Conservation (phyloP, 768 basidiomycete species). For the Neoboletus magnificus region DNA sequence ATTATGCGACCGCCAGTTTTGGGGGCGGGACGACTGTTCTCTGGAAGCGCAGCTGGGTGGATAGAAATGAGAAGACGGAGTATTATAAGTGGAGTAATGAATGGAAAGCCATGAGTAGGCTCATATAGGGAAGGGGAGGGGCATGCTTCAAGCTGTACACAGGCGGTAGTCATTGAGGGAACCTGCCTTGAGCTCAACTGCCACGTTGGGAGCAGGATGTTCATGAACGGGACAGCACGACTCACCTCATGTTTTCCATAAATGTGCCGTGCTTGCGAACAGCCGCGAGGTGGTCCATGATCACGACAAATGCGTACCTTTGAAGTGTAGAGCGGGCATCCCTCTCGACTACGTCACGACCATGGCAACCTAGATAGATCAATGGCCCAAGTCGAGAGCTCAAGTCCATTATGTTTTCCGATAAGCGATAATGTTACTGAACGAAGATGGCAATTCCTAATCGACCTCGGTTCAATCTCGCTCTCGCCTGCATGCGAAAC, state of each 20-base stretch:
- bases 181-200: constrained; percentile 34
- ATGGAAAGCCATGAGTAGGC: constrained; percentile 19
- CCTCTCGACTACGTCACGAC: constrained; percentile 25
- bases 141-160: constrained; percentile 32
- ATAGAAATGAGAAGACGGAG: constrained; percentile 27
- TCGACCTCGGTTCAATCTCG: constrained; percentile 1
- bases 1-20: constrained; percentile 6
- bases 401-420: constrained; percentile 5
- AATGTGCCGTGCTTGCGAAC: constrained; percentile 28
- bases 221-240: constrained; percentile 32
- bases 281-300: constrained; percentile 33
- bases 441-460: constrained; percentile 8
- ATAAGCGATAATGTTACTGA: constrained; percentile 9
- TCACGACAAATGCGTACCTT: constrained; percentile 32
- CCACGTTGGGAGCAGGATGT: constrained; percentile 34
- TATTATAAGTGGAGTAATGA: constrained; percentile 30
- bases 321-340: constrained; percentile 19
- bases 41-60: constrained; percentile 25
- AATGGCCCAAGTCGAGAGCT: constrained; percentile 2
- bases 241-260: constrained; percentile 39
- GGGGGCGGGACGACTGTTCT: constrained; percentile 12
- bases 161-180: constrained; percentile 31
- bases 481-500: constrained; percentile 8
- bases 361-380: constrained; percentile 22
- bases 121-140: constrained; percentile 31